Evolutionary conservation across 768 basidiomycete genomes (phyloP), one percentile per base, ranked within the genome.

Genomic region (Termitomyces sp.): DNA sequence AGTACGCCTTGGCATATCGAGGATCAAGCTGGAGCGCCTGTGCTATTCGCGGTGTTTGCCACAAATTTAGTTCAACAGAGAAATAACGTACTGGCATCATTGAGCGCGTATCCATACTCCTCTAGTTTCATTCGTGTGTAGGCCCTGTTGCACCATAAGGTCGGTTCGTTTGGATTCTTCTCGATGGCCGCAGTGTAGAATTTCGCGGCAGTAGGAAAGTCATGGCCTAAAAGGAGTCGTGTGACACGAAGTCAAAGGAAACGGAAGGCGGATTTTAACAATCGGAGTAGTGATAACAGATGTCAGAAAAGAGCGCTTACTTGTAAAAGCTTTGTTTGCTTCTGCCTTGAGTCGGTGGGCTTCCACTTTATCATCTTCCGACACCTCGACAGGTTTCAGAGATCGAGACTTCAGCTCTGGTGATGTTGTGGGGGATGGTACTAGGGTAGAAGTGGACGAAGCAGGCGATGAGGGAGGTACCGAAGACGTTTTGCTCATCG

Each of bases 141-240:
- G 2, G 97, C 94, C 35, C 96, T 82, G 71, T 98, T 98, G 66
- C 89, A 94, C 89, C 91, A 98, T 50, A 96, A 70, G 13, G 93
- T 94, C 50, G 94, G 74, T 63, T 98, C 96, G 52, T 77, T 75
- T 0, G 94, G 94, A 67, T 99, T 94, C 66, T 86, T 81, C 60
- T 88, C 85, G 60, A 98, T 89, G 2, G 96, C 92, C 35, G 85
- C 72, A 2, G 88, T 81, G 69, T 98, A 99, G 35, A 97, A 71
- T 38, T 80, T 77, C 10, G 89, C 86, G 11, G 95, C 93, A 15
- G 72, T 68, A 20, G 79, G 76, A 67, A 94, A 98, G 62, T 90
- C 84, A 67, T 92, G 89, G 44, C 71, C 91, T 76, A 59, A 18
- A 44, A 44, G 33, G 35, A 38, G 59, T 54, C 29, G 47, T 47